Percentiles rank a stretch among this genome's conserved stretches.
Evolutionary conservation across 164 flowering plant species (phyloP).

Genomic region (Cinnamomum chago): DNA sequence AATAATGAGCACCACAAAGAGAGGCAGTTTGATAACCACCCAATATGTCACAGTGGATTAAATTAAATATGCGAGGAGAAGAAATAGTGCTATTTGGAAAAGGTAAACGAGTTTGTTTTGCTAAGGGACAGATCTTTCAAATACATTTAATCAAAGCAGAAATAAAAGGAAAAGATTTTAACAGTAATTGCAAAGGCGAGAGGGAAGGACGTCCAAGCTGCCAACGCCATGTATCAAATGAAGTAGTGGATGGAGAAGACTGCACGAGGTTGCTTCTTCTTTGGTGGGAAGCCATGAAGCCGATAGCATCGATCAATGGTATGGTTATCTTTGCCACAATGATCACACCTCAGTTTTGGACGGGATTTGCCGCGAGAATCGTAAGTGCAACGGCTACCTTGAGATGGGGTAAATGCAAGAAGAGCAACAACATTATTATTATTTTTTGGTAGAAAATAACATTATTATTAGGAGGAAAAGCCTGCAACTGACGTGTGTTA

Average conservation of each 20-base stretch:
- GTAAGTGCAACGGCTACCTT: not conserved
- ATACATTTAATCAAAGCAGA: not conserved
- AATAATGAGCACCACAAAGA: not conserved
- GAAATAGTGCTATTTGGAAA: not conserved
- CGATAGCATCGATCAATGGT: not conserved
- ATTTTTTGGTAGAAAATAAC: not conserved
- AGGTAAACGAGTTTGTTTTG: not conserved
- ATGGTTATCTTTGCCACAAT: not conserved
- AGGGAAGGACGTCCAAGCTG: not conserved
- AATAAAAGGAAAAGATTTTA: not conserved
- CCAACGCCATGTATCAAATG: not conserved
- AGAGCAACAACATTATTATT: not conserved
- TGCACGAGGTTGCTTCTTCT: not conserved
- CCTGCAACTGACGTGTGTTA: not conserved
- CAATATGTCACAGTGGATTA: conserved; percentile 9
- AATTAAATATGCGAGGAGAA: not conserved
- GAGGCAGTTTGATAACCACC: not conserved
- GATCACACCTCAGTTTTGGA: not conserved
- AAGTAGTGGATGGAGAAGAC: not conserved
- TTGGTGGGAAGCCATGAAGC: not conserved
- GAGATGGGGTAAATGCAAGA: not conserved
- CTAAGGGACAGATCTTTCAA: not conserved
- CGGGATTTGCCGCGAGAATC: not conserved
- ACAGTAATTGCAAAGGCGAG: not conserved
- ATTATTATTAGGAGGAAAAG: not conserved